Evolutionary conservation across 306 rosid species (phyloP).

Genomic region (Gynostemma pentaphyllum): DNA sequence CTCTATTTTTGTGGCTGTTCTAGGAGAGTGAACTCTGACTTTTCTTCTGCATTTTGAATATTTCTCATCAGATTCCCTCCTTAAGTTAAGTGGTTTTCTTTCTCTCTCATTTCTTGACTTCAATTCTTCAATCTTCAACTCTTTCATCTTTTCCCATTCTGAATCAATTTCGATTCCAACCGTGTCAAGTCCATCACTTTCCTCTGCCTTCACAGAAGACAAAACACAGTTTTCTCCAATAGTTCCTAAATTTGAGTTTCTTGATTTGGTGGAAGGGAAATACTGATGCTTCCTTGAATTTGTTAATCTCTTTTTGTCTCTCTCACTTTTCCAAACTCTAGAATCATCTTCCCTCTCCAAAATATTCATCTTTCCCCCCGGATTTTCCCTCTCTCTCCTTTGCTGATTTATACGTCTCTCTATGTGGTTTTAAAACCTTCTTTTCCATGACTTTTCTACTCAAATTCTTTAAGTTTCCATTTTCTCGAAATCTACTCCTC

Average conservation of each 20-base stretch:
- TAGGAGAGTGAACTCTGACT: conserved; percentile 53
- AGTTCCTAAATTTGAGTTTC: conserved; percentile 22
- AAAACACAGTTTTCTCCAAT: conserved; percentile 17
- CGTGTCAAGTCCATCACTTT: conserved; percentile 6
- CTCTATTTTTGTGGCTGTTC: conserved; percentile 56
- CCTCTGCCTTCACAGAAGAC: conserved; percentile 11
- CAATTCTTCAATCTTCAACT: conserved; percentile 24
- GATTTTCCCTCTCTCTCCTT: conserved; percentile 25
- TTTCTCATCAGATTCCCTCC: conserved; percentile 50
- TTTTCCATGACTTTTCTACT: conserved; percentile 16
- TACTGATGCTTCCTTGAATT: conserved; percentile 20
- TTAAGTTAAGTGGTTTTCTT: conserved; percentile 40
- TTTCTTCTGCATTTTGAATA: conserved; percentile 34
- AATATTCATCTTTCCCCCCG: conserved; percentile 19
- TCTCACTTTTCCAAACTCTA: conserved; percentile 23
- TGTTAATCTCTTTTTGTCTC: conserved; percentile 1
- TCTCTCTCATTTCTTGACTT: conserved; percentile 33
- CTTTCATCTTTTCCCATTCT: conserved; percentile 28
- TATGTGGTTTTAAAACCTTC: conserved; percentile 22
- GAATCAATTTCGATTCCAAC: conserved; percentile 6
- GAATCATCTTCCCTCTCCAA: conserved; percentile 28
- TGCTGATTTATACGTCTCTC: conserved; percentile 17
- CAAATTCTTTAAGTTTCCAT: conserved; percentile 21
- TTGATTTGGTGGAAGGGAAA: conserved; percentile 18
- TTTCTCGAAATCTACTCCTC: conserved; percentile 27